phyloP scores from a whole-genome alignment of 2,329 filamentous ascomycete genomes.

The Exophiala sideris region DNA sequence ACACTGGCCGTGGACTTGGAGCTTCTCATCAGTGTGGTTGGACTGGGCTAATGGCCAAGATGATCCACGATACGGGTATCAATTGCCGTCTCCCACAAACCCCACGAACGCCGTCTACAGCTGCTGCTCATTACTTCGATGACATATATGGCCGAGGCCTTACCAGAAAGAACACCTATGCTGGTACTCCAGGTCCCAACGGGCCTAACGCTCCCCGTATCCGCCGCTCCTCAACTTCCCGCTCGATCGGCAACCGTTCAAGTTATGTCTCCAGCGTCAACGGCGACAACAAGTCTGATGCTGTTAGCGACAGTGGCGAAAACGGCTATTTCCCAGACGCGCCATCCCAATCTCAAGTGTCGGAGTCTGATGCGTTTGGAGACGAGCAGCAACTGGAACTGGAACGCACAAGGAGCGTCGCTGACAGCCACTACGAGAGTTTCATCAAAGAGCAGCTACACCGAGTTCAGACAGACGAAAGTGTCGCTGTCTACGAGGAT shows the following conservation, averaged over 20 bases:
- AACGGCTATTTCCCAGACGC: conserved; percentile 35
- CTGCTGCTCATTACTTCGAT: conserved; percentile 92
- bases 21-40: conserved; percentile 94
- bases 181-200: conserved; percentile 17
- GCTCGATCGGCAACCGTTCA: conserved; percentile 79
- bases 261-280: conserved; percentile 46
- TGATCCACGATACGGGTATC: conserved; percentile 94
- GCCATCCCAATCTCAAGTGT: background rate
- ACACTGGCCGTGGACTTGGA: conserved; percentile 81
- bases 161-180: conserved; percentile 32
- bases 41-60: conserved; percentile 91
- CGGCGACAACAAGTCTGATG: conserved; percentile 53
- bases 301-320: conserved; percentile 36
- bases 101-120: conserved; percentile 77
- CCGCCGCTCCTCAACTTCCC: conserved; percentile 55
- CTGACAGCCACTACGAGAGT: conserved; percentile 69
- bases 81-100: conserved; percentile 91
- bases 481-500: conserved; percentile 53
- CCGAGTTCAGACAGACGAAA: conserved; percentile 59
- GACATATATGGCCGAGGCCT: conserved; percentile 68
- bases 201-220: conserved; percentile 36
- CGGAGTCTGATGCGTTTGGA: conserved; percentile 25
- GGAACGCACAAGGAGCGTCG: conserved; percentile 46
- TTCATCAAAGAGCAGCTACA: conserved; percentile 81
- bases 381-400: conserved; percentile 27